These are phyloP conservation scores for Pulicaria dysenterica DNA, from an alignment of 129 eudicot species.

Conservation along the genomic window DNA sequence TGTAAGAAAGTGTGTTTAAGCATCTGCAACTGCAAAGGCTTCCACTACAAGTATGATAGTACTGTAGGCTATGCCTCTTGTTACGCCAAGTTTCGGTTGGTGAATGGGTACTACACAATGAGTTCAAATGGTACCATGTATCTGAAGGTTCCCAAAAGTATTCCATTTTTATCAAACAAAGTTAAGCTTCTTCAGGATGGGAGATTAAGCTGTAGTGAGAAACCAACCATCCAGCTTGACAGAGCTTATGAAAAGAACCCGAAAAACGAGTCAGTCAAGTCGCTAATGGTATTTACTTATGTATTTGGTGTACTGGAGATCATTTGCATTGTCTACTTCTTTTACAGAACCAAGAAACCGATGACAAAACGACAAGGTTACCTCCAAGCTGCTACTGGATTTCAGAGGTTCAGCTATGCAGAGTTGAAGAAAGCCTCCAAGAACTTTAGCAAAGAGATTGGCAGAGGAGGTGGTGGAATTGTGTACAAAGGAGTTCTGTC, in stretches of 20 bases:
- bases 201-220: constrained; percentile 15
- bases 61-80: constrained; percentile 32
- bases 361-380: constrained; percentile 16
- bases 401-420: constrained; percentile 44
- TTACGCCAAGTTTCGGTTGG: constrained; percentile 40
- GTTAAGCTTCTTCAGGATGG: neutral
- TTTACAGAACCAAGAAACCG: constrained; percentile 22
- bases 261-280: constrained; percentile 21
- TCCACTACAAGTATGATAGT: constrained; percentile 27
- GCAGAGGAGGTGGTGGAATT: constrained; percentile 54
- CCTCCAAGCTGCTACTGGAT: constrained; percentile 41
- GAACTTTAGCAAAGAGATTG: constrained; percentile 43
- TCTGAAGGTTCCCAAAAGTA: constrained; percentile 39
- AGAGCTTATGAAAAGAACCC: constrained; percentile 36
- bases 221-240: neutral
- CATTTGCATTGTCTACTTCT: constrained; percentile 31
- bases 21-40: constrained; percentile 48
- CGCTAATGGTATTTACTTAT: constrained; percentile 32
- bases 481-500: constrained; percentile 47
- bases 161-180: neutral
- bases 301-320: constrained; percentile 46
- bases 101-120: constrained; percentile 38
- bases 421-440: constrained; percentile 49
- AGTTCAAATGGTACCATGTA: constrained; percentile 27
- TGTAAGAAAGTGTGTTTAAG: constrained; percentile 39